phyloP scores from a whole-genome alignment of 345 rosid genomes.

The Pugionium cornutum region DNA sequence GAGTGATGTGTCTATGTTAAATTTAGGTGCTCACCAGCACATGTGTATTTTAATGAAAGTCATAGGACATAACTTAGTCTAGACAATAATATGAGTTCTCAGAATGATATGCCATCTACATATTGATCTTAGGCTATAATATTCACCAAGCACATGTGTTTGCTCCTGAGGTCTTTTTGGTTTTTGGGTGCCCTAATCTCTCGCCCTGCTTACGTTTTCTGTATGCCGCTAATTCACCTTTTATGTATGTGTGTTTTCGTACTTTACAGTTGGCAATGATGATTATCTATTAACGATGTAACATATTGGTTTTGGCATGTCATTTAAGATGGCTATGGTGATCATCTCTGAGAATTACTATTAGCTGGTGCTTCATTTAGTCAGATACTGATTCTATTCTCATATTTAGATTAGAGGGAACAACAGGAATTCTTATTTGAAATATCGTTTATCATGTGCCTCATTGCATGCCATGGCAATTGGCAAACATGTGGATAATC shows the following conservation, averaged over 20 bases:
- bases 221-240: background rate
- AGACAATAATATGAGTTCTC: background rate
- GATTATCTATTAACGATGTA: background rate
- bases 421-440: background rate
- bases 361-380: background rate
- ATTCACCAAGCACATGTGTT: constrained; percentile 1
- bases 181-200: background rate
- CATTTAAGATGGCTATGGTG: background rate
- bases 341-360: background rate
- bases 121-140: constrained; percentile 1
- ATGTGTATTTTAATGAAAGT: background rate
- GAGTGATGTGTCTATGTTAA: constrained; percentile 19
- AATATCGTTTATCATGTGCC: background rate
- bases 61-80: background rate
- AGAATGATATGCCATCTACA: background rate
- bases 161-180: background rate
- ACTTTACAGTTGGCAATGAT: constrained; percentile 7
- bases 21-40: background rate
- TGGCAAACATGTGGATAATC: background rate
- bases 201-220: background rate
- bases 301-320: background rate
- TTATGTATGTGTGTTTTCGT: background rate
- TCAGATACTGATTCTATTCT: background rate
- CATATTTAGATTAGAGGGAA: background rate
- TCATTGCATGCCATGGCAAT: background rate